These are phyloP conservation scores for Diaporthe eres DNA, from an alignment of 2,329 filamentous ascomycete genomes.

Conservation along the genomic window DNA sequence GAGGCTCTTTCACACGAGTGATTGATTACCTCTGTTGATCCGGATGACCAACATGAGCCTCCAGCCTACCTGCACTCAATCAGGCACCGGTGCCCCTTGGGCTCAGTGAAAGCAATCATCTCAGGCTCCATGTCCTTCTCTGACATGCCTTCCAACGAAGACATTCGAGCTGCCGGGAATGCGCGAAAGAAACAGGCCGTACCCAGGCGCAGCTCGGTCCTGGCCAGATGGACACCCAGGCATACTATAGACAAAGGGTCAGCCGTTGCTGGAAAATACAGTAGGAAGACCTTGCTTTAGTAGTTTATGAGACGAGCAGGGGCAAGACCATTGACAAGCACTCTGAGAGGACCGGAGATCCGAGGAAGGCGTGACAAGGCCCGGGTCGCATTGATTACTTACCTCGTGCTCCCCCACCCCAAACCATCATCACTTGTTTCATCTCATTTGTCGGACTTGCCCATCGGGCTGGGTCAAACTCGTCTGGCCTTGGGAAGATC, in stretches of 20 bases:
- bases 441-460: conserved; percentile 47
- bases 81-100: conserved; percentile 34
- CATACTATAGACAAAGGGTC: conserved; percentile 52
- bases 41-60: neutral
- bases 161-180: conserved; percentile 49
- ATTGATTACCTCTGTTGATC: neutral
- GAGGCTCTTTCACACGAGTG: neutral
- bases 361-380: neutral
- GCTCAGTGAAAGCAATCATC: conserved; percentile 36
- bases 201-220: conserved; percentile 65
- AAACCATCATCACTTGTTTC: conserved; percentile 48
- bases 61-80: conserved; percentile 23
- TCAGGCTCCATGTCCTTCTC: conserved; percentile 49
- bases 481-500: conserved; percentile 57
- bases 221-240: conserved; percentile 68
- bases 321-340: neutral
- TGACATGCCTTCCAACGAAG: conserved; percentile 47
- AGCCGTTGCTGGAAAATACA: neutral
- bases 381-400: conserved; percentile 25
- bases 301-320: neutral
- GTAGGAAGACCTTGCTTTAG: neutral
- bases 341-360: neutral
- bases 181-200: conserved; percentile 62
- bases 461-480: conserved; percentile 56
- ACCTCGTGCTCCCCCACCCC: conserved; percentile 49